Evolutionary conservation across 768 basidiomycete species (phyloP).

Genomic region (Naganishia vishniacii): DNA sequence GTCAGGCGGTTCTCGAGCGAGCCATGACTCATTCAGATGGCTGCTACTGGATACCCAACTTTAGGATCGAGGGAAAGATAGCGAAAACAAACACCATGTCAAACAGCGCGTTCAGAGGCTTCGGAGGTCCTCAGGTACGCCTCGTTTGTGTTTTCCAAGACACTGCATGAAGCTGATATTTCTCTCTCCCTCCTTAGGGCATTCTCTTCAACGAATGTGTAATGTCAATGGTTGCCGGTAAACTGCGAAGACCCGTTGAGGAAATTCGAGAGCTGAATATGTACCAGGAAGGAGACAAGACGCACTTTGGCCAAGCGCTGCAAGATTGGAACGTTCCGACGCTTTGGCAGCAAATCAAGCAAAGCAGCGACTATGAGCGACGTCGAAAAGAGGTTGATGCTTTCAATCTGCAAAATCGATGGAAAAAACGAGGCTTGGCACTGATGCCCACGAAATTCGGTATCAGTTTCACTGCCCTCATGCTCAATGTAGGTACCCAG

Average conservation of each 20-base stretch:
- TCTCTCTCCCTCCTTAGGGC: slow-evolving; percentile 27
- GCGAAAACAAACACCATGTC: slow-evolving; percentile 40
- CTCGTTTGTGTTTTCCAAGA: not conserved
- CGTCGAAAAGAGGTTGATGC: slow-evolving; percentile 29
- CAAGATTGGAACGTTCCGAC: slow-evolving; percentile 38
- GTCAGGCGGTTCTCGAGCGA: slow-evolving; percentile 36
- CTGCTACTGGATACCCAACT: slow-evolving; percentile 32
- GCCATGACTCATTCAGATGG: slow-evolving; percentile 36
- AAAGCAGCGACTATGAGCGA: slow-evolving; percentile 28
- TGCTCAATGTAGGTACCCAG: slow-evolving; percentile 12
- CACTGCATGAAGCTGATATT: not conserved
- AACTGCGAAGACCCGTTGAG: slow-evolving; percentile 33
- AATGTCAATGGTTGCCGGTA: slow-evolving; percentile 33
- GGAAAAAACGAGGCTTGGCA: slow-evolving; percentile 34
- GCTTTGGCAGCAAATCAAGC: slow-evolving; percentile 27
- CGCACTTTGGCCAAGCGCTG: slow-evolving; percentile 35
- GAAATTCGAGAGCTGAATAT: slow-evolving; percentile 34
- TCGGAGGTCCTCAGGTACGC: slow-evolving; percentile 35
- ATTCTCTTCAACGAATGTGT: slow-evolving; percentile 34
- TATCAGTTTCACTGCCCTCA: slow-evolving; percentile 29
- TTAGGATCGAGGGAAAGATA: slow-evolving; percentile 31
- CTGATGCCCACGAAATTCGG: slow-evolving; percentile 38
- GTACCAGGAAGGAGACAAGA: slow-evolving; percentile 31
- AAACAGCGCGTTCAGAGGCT: slow-evolving; percentile 36
- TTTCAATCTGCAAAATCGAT: slow-evolving; percentile 36